Evolutionary conservation across 2,329 filamentous ascomycete genomes (phyloP).

Genomic region (Grosmannia clavigera): DNA sequence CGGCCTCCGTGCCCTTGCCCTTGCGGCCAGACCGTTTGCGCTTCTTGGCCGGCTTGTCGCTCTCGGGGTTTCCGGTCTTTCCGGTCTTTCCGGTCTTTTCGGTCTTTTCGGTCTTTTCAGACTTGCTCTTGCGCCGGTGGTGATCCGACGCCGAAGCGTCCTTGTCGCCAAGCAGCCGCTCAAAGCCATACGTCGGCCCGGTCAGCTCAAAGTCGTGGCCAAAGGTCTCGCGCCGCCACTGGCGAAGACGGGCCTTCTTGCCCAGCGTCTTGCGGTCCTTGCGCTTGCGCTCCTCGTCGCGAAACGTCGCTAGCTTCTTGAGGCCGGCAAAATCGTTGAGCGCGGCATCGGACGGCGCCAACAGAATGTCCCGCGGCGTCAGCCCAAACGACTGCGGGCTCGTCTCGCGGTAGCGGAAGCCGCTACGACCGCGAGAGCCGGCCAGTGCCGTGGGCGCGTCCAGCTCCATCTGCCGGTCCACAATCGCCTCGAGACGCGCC

Average conservation of each 20-base stretch:
- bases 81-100: slow-evolving; percentile 19
- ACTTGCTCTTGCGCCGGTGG: slow-evolving; percentile 15
- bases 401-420: slow-evolving; percentile 89
- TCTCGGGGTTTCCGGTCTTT: slow-evolving; percentile 16
- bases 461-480: slow-evolving; percentile 70
- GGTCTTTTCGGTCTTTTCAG: slow-evolving; percentile 19
- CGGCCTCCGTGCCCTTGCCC: slow-evolving; percentile 11
- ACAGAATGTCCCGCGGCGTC: slow-evolving; percentile 77
- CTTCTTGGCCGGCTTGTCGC: slow-evolving; percentile 22
- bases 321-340: slow-evolving; percentile 86
- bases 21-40: slow-evolving; percentile 38
- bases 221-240: slow-evolving; percentile 66
- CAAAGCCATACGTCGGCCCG: slow-evolving; percentile 47
- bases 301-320: slow-evolving; percentile 87
- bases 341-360: slow-evolving; percentile 70
- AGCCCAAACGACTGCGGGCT: slow-evolving; percentile 84
- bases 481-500: slow-evolving; percentile 70
- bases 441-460: slow-evolving; percentile 49
- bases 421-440: slow-evolving; percentile 14
- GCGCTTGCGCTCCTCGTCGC: slow-evolving; percentile 78
- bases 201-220: slow-evolving; percentile 43
- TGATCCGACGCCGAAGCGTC: slow-evolving; percentile 10
- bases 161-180: slow-evolving; percentile 17
- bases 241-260: slow-evolving; percentile 80
- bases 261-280: slow-evolving; percentile 78